Evolutionary conservation across 1,139 yeast species (phyloP), one percentile per base, ranked within the genome.

Genomic region (Suhomyces taliae): DNA sequence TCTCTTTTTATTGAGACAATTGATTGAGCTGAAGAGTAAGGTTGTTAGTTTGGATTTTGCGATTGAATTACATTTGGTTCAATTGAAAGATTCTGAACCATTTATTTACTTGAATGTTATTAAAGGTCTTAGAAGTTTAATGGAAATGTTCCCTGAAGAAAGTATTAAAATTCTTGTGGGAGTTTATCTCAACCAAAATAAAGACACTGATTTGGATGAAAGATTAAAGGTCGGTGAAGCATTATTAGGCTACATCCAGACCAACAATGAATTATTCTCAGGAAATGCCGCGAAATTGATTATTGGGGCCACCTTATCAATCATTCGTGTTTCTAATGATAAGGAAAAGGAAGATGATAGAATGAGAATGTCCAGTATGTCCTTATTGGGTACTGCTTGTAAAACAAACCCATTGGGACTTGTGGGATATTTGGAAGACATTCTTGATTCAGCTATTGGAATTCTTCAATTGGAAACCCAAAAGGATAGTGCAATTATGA

Each of bases 341-440:
- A 60, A 61, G 1, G 61, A 67, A 5, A 52, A 66, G 4, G 56
- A 63, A 6, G 96, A 90, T 55, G 72, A 76, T 47, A 75, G 85
- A 39, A 57, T 90, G 37, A 73, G 97, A 54, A 85, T 90, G 87
- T 90, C 97, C 0, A 82, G 96, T 0, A 78, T 90, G 82, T 88
- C 97, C 0, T 64, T 93, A 12, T 65, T 91, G 15, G 96, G 97
- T 19, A 67, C 78, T 6, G 71, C 87, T 33, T 80, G 90, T 58
- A 81, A 80, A 50, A 70, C 71, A 3, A 82, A 83, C 54, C 84
- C 90, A 0, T 52, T 70, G 2, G 88, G 87, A 0, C 59, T 88
- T 2, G 50, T 72, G 0, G 62, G 64, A 1, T 66, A 70, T 45
- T 64, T 90, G 27, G 65, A 65, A 1, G 86, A 84, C 48, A 76